These are phyloP conservation scores for Pelargonium myrrhifolium DNA, from an alignment of 441 rosid species.

Conservation along the genomic window DNA sequence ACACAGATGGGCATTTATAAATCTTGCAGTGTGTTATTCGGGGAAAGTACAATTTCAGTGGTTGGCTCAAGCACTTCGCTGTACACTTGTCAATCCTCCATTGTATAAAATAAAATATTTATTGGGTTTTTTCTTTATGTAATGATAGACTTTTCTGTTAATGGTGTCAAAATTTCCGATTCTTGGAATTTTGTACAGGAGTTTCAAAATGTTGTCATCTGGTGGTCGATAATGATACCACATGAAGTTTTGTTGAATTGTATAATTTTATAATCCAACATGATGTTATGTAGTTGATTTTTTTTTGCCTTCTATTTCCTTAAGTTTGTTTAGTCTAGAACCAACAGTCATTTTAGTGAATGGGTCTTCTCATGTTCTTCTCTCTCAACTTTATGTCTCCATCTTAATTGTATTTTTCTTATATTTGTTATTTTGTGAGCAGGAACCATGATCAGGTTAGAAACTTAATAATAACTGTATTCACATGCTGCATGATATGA, in stretches of 20 bases:
- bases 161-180: slow-evolving; percentile 4
- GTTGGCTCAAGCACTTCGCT: neutral
- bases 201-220: neutral
- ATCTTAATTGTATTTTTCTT: neutral
- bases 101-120: slow-evolving; percentile 4
- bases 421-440: neutral
- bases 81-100: neutral
- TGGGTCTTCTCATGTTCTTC: neutral
- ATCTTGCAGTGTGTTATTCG: neutral
- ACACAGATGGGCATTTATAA: neutral
- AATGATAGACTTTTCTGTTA: slow-evolving; percentile 6
- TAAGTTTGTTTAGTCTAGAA: neutral
- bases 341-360: neutral
- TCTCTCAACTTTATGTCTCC: neutral
- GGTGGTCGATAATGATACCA: slow-evolving; percentile 4
- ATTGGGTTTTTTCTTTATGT: slow-evolving; percentile 1
- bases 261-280: neutral
- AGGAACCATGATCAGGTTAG: too few species aligned
- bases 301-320: neutral
- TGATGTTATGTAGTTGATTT: neutral
- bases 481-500: too few species aligned
- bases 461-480: too few species aligned
- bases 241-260: neutral
- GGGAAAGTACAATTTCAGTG: neutral
- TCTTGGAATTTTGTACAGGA: slow-evolving; percentile 6